Evolutionary conservation across 2,329 filamentous ascomycete species (phyloP).

Genomic region (Hirsutella thompsonii): DNA sequence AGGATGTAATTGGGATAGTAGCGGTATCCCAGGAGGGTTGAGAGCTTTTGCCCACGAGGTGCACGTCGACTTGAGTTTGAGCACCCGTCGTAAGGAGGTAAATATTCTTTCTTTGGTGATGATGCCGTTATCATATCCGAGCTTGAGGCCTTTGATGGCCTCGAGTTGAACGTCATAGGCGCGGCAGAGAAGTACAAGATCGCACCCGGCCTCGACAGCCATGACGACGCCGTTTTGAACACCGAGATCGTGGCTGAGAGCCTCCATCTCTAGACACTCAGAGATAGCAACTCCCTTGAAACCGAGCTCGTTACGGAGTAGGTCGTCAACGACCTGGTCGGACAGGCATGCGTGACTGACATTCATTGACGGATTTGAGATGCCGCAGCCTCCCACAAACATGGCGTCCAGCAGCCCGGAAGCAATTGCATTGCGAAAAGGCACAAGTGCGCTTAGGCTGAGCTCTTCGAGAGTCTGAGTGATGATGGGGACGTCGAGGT

Average conservation of each 20-base stretch:
- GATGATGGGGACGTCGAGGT: constrained; percentile 85
- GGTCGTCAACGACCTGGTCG: constrained; percentile 82
- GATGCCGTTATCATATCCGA: constrained; percentile 82
- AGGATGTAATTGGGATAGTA: constrained; percentile 70
- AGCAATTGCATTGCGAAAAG: constrained; percentile 80
- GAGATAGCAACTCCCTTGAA: constrained; percentile 91
- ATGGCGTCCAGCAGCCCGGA: constrained; percentile 77
- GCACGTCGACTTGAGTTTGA: constrained; percentile 70
- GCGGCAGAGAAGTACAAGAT: constrained; percentile 77
- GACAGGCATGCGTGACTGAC: constrained; percentile 92
- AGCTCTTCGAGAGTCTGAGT: constrained; percentile 89
- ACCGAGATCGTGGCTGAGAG: constrained; percentile 89
- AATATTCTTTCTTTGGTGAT: constrained; percentile 70
- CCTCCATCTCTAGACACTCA: constrained; percentile 94
- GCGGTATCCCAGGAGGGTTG: constrained; percentile 67
- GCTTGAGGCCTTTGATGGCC: constrained; percentile 77
- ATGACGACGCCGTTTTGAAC: constrained; percentile 94
- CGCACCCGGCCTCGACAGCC: constrained; percentile 93
- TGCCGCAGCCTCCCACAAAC: constrained; percentile 91
- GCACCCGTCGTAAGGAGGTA: constrained; percentile 65
- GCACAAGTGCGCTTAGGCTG: constrained; percentile 80
- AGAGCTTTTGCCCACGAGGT: constrained; percentile 86
- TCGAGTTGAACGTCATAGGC: constrained; percentile 84
- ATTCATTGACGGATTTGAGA: constrained; percentile 83
- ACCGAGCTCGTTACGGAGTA: constrained; percentile 75